Base-by-base conservation (phyloP, 75 land plant genomes). In the Sequoiadendron giganteum region DNA sequence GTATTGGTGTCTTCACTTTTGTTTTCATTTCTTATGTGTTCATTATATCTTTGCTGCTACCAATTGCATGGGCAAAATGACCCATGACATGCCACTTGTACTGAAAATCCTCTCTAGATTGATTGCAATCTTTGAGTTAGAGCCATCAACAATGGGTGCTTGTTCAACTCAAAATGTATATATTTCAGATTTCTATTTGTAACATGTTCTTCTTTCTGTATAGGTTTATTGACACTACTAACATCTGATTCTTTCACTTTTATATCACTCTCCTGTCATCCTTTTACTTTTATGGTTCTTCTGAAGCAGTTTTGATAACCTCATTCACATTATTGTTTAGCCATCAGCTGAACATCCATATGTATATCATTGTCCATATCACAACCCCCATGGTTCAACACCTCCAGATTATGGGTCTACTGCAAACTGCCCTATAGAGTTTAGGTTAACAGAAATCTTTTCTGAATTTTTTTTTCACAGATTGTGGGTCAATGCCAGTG, bases 281-380 rank as follows among this genome's bases (percentile, higher is more conserved):
- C 9, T 40, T 80, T 40, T 80, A 9, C 52, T 80, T 80, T 42
- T 21, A 42, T 42, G 83, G 21, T 38, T 39, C 40, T 21, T 39
- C 19, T 80, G 40, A 7, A 40, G 83, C 55, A 52, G 55, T 18
- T 80, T 80, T 42, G 83, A 80, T 5, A 80, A 42, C 83, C 21
- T 79, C 82, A 39, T 18, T 79, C 82, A 79, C 42, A 39, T 79
- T 79, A n/a, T 42, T 42, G 39, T 80, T 40, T 42, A 42, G 47
- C 83, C 83, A 80, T 80, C 21, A 80, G 43, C 43, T 80, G 42
- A 9, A 80, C 83, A 80, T 42, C 83, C 83, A 80, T 80, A 42
- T 39, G 83, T 40, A 80, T 80, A 19, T 80, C 83, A 80, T 80
- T 40, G 21, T 42, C 47, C 48, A 80, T 39, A 16, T 80, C 47